Percentiles rank a stretch among this genome's conserved stretches.
These are phyloP conservation scores for Musa itinerans DNA, from an alignment of 176 grass and related monocot genomes.

Conservation along the genomic window DNA sequence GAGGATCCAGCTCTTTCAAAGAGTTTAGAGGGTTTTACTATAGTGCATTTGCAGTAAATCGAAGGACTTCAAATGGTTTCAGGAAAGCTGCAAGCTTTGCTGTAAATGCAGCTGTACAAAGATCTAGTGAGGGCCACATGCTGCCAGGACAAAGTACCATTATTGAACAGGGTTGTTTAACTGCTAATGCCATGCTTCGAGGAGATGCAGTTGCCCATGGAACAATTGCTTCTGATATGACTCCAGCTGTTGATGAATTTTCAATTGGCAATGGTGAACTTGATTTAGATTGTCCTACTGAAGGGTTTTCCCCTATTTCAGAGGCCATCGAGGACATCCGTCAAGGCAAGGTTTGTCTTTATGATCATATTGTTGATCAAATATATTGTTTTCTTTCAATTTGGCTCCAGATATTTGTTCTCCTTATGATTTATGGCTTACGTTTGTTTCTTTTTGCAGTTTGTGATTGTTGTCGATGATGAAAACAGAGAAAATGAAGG, in stretches of 20 bases:
- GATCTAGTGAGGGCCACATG: conserved; percentile 20
- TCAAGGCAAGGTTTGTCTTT: conserved; percentile 57
- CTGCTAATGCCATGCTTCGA: conserved; percentile 21
- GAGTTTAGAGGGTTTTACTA: too few relatives aligned
- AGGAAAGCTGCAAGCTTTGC: conserved; percentile 9
- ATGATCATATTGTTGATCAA: neutral
- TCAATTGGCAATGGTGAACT: conserved; percentile 47
- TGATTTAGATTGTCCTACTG: conserved; percentile 74
- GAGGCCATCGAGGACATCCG: conserved; percentile 86
- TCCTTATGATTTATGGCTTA: neutral
- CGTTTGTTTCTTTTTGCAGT: conserved; percentile 36
- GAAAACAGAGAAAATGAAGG: conserved; percentile 92
- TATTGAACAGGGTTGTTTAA: conserved; percentile 24
- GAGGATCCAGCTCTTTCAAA: conserved; percentile 18
- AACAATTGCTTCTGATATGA: conserved; percentile 43
- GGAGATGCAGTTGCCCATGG: conserved; percentile 32
- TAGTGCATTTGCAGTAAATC: neutral
- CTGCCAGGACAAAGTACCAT: conserved; percentile 20
- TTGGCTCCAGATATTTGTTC: neutral
- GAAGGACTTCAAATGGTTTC: conserved; percentile 18
- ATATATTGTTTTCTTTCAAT: conserved; percentile 1
- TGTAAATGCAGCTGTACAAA: conserved; percentile 24
- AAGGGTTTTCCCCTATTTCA: conserved; percentile 74
- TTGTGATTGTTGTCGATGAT: conserved; percentile 89
- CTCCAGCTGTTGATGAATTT: conserved; percentile 45